Base-by-base conservation (phyloP, 106 monocot genomes). In the Dendrobium catenatum region DNA sequence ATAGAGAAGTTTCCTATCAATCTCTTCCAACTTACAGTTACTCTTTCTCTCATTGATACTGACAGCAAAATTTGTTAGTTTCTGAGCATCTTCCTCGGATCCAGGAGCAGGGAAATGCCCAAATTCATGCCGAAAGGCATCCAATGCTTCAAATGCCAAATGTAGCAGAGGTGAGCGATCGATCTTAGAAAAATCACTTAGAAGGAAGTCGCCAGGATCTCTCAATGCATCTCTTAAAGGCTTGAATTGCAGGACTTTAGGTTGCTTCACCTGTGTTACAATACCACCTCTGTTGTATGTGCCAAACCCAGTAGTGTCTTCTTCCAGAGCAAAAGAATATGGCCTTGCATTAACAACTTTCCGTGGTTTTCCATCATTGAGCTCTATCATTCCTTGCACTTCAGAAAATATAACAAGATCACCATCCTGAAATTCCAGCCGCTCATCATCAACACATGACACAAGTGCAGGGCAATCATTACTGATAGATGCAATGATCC, bases 341-440 rank as follows among this genome's bases (percentile, higher is more conserved):
- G 94, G 85, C n/a, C 91, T 79, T 2, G 86, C 77, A 85, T 81
- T 85, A 48, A 85, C 87, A n/a, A 91, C 70, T 46, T 88, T 89
- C 80, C 94, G 85, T 44, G 89, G 91, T 46, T 89, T 89, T 49
- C 91, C 89, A 83, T 91, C 94, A 86, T 94, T 91, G 42, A 94
- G 83, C 61, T 94, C 89, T 76, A 81, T 84, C 94, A 94, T 94
- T 27, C 94, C 94, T 47, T 83, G 47, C 42, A 94, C 82, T 85
- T 94, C 91, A 41, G 94, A 94, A 81, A 94, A 94, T 4, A 91
- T 78, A 44, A 94, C 88, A 56, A 90, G 77, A 83, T 94, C 91
- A 0, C 94, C 89, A 84, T 89, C 92, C 78, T 92, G 87, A 85
- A 92, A 89, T 81, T 88, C 85, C n/a, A 92, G 82, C 9, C 85